Percentiles rank a stretch among this genome's conserved stretches.
phyloP scores from a whole-genome alignment of 306 rosid species.

The cucumber (Cucumis sativus) region DNA sequence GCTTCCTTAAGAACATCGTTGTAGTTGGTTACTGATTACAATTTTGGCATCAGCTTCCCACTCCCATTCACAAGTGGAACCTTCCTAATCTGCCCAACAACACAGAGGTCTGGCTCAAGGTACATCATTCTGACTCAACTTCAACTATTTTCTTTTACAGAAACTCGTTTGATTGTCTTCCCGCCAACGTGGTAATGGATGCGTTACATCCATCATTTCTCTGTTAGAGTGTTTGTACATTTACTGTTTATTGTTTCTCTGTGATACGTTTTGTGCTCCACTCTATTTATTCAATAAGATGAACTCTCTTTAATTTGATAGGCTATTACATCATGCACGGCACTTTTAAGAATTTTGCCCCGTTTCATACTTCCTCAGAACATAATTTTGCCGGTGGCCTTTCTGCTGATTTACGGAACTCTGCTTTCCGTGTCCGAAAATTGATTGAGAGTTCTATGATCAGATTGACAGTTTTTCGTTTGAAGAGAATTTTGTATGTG shows the following conservation, averaged over 20 bases:
- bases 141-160: background rate
- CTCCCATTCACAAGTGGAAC: conserved; percentile 96
- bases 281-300: too few relatives aligned
- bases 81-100: conserved; percentile 68
- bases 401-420: background rate
- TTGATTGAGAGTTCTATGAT: background rate
- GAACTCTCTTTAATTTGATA: too few relatives aligned
- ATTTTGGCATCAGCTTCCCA: conserved; percentile 44
- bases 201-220: too few relatives aligned
- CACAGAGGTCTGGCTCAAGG: conserved; percentile 83
- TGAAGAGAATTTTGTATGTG: background rate
- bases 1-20: background rate
- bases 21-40: background rate
- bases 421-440: background rate
- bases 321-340: background rate
- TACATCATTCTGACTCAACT: background rate
- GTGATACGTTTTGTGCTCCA: too few relatives aligned
- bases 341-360: background rate
- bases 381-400: background rate
- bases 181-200: background rate
- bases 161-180: background rate
- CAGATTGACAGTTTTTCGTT: background rate
- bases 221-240: too few relatives aligned
- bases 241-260: too few relatives aligned
- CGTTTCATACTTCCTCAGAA: background rate